Percentiles rank a stretch among this genome's conserved stretches.
Evolutionary conservation across 176 grass and related monocot genomes (phyloP).

Genomic region (Paspalum notatum): DNA sequence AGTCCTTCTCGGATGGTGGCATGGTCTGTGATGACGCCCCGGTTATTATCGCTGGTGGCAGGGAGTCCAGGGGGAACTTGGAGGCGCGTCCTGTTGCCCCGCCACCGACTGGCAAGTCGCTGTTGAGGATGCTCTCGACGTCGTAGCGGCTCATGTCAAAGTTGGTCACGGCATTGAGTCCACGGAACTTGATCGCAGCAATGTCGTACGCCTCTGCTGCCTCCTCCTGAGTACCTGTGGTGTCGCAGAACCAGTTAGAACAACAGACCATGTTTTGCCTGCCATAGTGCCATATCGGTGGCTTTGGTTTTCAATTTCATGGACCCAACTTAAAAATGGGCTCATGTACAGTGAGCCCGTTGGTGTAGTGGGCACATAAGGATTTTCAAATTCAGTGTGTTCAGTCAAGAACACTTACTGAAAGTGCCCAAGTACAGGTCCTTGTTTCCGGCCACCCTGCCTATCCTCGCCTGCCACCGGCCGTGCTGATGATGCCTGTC

Average conservation of each 20-base stretch:
- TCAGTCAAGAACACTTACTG: conserved; percentile 54
- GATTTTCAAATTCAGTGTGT: not conserved
- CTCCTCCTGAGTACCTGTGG: conserved; percentile 82
- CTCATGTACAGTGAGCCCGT: not conserved
- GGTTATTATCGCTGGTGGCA: not conserved
- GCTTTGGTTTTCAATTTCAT: not conserved
- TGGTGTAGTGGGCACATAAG: not conserved
- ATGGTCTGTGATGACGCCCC: conserved; percentile 3
- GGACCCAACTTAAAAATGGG: conserved; percentile 4
- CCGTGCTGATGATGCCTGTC: conserved; percentile 90
- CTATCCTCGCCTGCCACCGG: conserved; percentile 95
- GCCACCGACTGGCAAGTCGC: conserved; percentile 64
- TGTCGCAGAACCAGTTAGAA: not conserved
- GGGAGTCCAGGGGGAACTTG: conserved; percentile 37
- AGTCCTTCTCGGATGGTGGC: conserved; percentile 60
- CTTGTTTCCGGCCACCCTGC: conserved; percentile 96
- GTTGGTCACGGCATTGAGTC: conserved; percentile 89
- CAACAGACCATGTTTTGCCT: not conserved
- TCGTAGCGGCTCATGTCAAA: conserved; percentile 97
- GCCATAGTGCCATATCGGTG: not conserved
- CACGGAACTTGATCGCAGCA: conserved; percentile 91
- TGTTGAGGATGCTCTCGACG: conserved; percentile 91
- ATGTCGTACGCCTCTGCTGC: conserved; percentile 95
- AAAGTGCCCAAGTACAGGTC: conserved; percentile 96
- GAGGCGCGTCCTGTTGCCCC: conserved; percentile 35